Evolutionary conservation across 495 filamentous ascomycete genomes (phyloP).

Genomic region (Friedmanniomyces endolithicus): DNA sequence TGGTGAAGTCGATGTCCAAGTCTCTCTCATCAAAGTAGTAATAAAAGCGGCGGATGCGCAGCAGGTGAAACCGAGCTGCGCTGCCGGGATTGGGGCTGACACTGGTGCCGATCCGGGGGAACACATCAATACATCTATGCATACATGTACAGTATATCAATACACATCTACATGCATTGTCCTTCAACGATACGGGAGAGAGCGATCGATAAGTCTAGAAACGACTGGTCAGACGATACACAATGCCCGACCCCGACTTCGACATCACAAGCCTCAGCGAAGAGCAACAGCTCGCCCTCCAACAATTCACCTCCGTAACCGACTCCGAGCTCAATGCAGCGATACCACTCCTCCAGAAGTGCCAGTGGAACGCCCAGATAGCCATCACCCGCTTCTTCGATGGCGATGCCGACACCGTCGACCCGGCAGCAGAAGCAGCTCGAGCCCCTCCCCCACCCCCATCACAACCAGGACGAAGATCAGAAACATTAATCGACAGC

Average conservation of each 20-base stretch:
- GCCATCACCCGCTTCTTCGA: slow-evolving; percentile 96
- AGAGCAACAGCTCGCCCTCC: slow-evolving; percentile 64
- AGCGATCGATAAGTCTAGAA: too few species aligned
- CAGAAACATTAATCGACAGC: slow-evolving; percentile 58
- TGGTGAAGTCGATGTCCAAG: too few species aligned
- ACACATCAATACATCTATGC: too few species aligned
- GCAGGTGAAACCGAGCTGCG: too few species aligned
- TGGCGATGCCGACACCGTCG: slow-evolving; percentile 72
- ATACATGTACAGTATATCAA: too few species aligned
- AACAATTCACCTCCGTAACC: slow-evolving; percentile 81
- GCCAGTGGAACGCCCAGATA: slow-evolving; percentile 96
- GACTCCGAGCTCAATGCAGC: slow-evolving; percentile 68
- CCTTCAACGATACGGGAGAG: too few species aligned
- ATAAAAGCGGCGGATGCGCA: too few species aligned
- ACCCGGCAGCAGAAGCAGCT: slow-evolving; percentile 55
- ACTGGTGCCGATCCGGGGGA: too few species aligned
- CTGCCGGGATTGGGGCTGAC: too few species aligned
- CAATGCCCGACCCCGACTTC: slow-evolving; percentile 6
- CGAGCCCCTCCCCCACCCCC: slow-evolving; percentile 44
- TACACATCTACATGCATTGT: too few species aligned
- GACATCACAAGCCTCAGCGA: slow-evolving; percentile 61
- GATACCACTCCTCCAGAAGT: slow-evolving; percentile 65
- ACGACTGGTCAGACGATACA: too few species aligned
- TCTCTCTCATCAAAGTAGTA: too few species aligned
- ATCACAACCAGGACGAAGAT: slow-evolving; percentile 46